A percentile compares a stretch with the other conserved stretches of the same genome.
These are phyloP conservation scores for Pyrenula aspistea DNA, from an alignment of 495 filamentous ascomycete species.

Conservation along the genomic window DNA sequence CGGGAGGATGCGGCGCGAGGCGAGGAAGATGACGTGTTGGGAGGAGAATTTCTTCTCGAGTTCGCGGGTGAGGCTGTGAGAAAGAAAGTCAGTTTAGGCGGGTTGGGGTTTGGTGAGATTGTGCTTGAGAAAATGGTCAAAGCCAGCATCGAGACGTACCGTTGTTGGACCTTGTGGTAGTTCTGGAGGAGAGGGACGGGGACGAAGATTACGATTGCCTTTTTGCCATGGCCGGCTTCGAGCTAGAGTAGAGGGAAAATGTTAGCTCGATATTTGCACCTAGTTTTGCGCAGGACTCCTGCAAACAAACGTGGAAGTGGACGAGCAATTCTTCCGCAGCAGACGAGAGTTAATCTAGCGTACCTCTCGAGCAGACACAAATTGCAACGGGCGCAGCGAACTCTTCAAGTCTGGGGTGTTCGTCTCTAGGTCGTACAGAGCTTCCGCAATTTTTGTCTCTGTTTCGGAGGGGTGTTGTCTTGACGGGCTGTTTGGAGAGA, in stretches of 20 bases:
- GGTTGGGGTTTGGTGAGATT: not conserved
- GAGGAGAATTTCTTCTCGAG: conserved; percentile 99
- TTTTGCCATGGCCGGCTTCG: conserved; percentile 99
- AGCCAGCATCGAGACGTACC: conserved; percentile 67
- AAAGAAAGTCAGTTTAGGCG: conserved; percentile 10
- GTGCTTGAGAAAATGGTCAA: not conserved
- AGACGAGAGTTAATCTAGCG: too few relatives aligned
- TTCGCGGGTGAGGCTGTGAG: conserved; percentile 84
- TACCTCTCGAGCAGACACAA: conserved; percentile 97
- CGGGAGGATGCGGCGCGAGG: conserved; percentile 95
- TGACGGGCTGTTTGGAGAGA: conserved; percentile 89
- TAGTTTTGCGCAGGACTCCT: conserved; percentile 1
- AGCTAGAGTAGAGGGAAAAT: conserved; percentile 45
- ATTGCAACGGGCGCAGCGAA: conserved; percentile 88
- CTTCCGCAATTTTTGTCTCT: conserved; percentile 84
- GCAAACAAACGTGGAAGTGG: too few relatives aligned
- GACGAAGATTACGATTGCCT: conserved; percentile 99
- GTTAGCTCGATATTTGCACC: not conserved
- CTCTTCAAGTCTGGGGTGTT: conserved; percentile 93
- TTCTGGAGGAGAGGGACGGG: conserved; percentile 88
- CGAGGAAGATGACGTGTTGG: conserved; percentile 97
- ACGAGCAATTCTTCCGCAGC: too few relatives aligned
- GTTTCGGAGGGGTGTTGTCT: conserved; percentile 88
- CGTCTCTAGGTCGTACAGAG: conserved; percentile 94
- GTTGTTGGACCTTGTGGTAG: conserved; percentile 98